phyloP scores from a whole-genome alignment of 495 filamentous ascomycete genomes.

The Pyrenopolyporus hunteri region DNA sequence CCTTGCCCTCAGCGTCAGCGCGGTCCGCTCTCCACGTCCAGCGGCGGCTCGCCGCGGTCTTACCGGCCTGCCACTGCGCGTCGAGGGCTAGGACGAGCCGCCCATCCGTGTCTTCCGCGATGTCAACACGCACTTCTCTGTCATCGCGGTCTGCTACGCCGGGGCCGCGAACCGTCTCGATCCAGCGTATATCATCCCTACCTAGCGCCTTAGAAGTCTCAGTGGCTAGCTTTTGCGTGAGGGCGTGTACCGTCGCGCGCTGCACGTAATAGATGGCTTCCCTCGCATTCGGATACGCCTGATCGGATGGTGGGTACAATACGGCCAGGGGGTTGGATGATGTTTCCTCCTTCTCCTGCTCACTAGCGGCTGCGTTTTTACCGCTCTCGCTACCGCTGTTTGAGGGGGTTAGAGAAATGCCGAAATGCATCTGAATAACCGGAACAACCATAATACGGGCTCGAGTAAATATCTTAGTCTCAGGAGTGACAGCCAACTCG shows the following conservation, averaged over 20 bases:
- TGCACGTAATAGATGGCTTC: conserved; percentile 41
- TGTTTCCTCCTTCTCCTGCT: conserved; percentile 14
- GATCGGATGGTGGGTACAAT: conserved; percentile 37
- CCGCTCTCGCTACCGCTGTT: not conserved
- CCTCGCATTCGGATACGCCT: conserved; percentile 31
- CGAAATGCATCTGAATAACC: conserved; percentile 40
- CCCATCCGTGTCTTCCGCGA: conserved; percentile 11
- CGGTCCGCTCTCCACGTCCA: conserved; percentile 25
- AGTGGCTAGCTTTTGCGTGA: conserved; percentile 22
- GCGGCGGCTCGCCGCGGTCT: not conserved
- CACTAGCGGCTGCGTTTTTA: not conserved
- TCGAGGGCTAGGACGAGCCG: conserved; percentile 28
- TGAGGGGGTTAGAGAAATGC: conserved; percentile 37
- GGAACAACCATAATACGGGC: conserved; percentile 36
- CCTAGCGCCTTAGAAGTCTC: conserved; percentile 10
- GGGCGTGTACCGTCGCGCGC: conserved; percentile 29
- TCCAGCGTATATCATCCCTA: conserved; percentile 25
- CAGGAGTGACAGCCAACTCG: conserved; percentile 49
- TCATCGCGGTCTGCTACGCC: conserved; percentile 18
- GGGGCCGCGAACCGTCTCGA: conserved; percentile 23
- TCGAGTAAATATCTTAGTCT: conserved; percentile 42
- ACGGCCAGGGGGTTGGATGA: conserved; percentile 27
- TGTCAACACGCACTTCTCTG: conserved; percentile 12
- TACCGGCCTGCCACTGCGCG: conserved; percentile 10
- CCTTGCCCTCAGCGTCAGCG: not conserved